Evolutionary conservation across 768 basidiomycete species (phyloP), one percentile per base, ranked within the genome.

Genomic region (Phanerochaete sordida): DNA sequence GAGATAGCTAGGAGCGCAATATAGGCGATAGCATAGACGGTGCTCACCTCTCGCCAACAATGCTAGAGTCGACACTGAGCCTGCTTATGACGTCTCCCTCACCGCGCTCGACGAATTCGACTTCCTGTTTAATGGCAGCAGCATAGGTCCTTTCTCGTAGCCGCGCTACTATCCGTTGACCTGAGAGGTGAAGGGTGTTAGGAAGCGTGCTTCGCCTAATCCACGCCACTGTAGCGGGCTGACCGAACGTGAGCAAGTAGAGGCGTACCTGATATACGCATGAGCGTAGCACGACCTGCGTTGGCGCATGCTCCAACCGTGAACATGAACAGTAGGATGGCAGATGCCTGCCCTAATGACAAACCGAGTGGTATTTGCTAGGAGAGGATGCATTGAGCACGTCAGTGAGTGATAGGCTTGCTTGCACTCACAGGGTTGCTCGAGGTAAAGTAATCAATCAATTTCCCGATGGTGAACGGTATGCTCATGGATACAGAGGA

Each of bases 1-100:
- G 5, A 26, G 45, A 27, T 16, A 24, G 11, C 23, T 23, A 21
- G 27, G 19, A 63, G 28, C 23, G 31, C 27, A 9, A 44, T 4
- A 19, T 26, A 19, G 15, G 23, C 8, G 3, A 16, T 19, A 46
- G 23, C 28, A 37, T 27, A 58, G 30, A 26, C 44, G 35, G 51
- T 24, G 65, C 74, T 43, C 58, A 91, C 91, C 91, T 93, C 75
- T 93, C 94, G 45, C 96, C 96, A 44, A 98, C 91, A 64, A 98
- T 91, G 64, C 86, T 91, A 6, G 92, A 91, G 70, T 99, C 96
- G 0, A 88, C 89, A 59, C 91, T 94, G 31, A 98, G 79, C 57
- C 96, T 79, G 72, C 93, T 95, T 46, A 98, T 77, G 9, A 97
- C 91, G 70, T 99, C 96, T 8, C 96, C 96, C 62, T 95, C 93